These are phyloP conservation scores for Sarocladium brachiariae DNA, from an alignment of 2,329 filamentous ascomycete genomes.

Conservation along the genomic window DNA sequence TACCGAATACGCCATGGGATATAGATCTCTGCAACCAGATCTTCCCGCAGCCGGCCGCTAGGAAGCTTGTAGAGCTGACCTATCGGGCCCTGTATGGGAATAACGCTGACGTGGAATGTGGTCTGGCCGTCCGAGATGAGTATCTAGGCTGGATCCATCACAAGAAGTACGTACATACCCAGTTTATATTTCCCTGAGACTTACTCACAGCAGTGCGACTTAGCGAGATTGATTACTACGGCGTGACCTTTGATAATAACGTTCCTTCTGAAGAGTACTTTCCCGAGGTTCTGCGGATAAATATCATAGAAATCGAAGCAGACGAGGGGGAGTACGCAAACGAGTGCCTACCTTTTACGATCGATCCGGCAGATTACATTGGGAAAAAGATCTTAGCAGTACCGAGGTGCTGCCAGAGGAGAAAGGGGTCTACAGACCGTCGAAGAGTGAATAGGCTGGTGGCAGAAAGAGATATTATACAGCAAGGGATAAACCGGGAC, in stretches of 20 bases:
- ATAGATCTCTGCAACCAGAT: slow-evolving; percentile 3
- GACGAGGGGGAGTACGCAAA: slow-evolving; percentile 27
- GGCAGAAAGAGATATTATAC: slow-evolving; percentile 9
- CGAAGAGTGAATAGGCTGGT: slow-evolving; percentile 3
- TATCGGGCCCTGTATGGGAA: background rate
- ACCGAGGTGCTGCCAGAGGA: slow-evolving; percentile 29
- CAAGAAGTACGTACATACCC: slow-evolving; percentile 9
- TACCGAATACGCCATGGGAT: slow-evolving; percentile 9
- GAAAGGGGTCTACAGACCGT: slow-evolving; percentile 4
- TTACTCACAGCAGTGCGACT: slow-evolving; percentile 1
- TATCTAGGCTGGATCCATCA: slow-evolving; percentile 10
- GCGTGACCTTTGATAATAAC: slow-evolving; percentile 34
- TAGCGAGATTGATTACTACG: slow-evolving; percentile 26
- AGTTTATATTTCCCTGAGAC: background rate
- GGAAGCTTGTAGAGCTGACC: background rate
- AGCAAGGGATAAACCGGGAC: slow-evolving; percentile 10
- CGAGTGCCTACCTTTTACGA: slow-evolving; percentile 23
- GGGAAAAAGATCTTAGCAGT: slow-evolving; percentile 32
- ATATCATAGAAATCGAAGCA: slow-evolving; percentile 28
- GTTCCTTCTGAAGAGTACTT: slow-evolving; percentile 26
- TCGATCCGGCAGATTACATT: slow-evolving; percentile 29
- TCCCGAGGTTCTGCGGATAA: slow-evolving; percentile 35
- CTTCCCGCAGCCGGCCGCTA: slow-evolving; percentile 1
- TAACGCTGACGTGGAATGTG: background rate
- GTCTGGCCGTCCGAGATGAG: slow-evolving; percentile 9